These are phyloP conservation scores for Candida silvatica DNA, from an alignment of 805 yeast species.

Conservation along the genomic window DNA sequence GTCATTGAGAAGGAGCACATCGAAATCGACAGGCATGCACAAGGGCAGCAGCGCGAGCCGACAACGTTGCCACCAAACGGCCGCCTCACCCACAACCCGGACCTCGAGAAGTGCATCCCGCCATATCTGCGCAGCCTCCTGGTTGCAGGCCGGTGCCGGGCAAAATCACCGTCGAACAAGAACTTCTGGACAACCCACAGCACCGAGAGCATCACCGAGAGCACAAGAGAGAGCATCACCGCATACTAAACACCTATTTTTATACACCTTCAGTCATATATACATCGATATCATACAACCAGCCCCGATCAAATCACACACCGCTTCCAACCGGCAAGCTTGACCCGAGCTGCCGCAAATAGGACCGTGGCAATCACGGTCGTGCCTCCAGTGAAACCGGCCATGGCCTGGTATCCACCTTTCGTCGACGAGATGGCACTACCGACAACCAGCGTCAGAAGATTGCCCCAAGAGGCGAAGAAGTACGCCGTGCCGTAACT, in stretches of 20 bases:
- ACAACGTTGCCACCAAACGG: too few species aligned
- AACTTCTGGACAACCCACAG: too few species aligned
- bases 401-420: slow-evolving; percentile 23
- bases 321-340: slow-evolving; percentile 16
- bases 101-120: slow-evolving; percentile 22
- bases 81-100: slow-evolving; percentile 21
- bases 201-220: too few species aligned
- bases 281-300: too few species aligned
- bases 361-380: slow-evolving; percentile 14
- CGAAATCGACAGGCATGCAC: too few species aligned
- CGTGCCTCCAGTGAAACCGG: slow-evolving; percentile 24
- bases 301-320: too few species aligned
- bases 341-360: slow-evolving; percentile 14
- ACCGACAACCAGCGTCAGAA: slow-evolving; percentile 41
- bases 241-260: too few species aligned
- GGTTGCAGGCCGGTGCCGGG: too few species aligned
- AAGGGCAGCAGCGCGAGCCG: too few species aligned
- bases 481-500: slow-evolving; percentile 64
- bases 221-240: too few species aligned
- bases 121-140: slow-evolving; percentile 20
- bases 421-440: slow-evolving; percentile 21
- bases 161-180: background rate
- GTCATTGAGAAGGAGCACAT: background rate
- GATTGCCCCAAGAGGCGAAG: slow-evolving; percentile 32
- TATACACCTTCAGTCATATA: too few species aligned